Base-by-base conservation (phyloP, 2,329 filamentous ascomycete genomes). In the Lasiodiplodia hormozganensis region DNA sequence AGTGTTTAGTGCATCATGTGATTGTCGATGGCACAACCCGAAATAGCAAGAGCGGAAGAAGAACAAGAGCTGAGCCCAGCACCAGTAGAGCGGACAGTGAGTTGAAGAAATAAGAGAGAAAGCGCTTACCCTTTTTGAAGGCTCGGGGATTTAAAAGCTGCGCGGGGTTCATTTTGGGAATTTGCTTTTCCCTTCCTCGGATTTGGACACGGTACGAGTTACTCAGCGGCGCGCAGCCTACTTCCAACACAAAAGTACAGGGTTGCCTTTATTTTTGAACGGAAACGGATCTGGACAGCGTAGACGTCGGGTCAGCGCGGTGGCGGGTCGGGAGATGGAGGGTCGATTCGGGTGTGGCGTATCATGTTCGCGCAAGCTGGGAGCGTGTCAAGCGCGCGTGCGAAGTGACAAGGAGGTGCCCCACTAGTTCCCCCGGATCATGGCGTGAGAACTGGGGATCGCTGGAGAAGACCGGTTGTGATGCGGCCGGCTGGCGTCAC, bases 71-170 rank as follows among this genome's bases (percentile, higher is more conserved):
- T 16, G 8, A 6, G 3, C 12, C n/a, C 8, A 36, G 56, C 21
- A 2, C 28, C 31, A n/a, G 6, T n/a, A 2, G 18, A 23, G 14
- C 2, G 1, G 6, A 28, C 2, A 23, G 25, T 0, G 25, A 49
- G n/a, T 11, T 8, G 31, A 51, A 14, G 18, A 11, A 64, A 62
- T 1, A 18, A 16, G 25, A 64, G 53, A 34, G 14, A 51, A 62
- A 28, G 67, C 70, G 74, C 58, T 77, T 73, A 62, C 73, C 71
- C 70, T 80, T 80, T 2, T 74, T 75, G 65, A 74, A 78, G 3
- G 75, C 78, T 68, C 78, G 80, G 7, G 78, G 79, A 68, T 81
- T 77, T 7, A 81, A 72, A 16, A 81, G 72, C 60, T 75, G 74
- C 2, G 74, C 74, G 11, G 76, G 75, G 72, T 78, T 76, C 77